Conservation (phyloP, 1,284 basidiomycete species). For the Volvariella surrecta region DNA sequence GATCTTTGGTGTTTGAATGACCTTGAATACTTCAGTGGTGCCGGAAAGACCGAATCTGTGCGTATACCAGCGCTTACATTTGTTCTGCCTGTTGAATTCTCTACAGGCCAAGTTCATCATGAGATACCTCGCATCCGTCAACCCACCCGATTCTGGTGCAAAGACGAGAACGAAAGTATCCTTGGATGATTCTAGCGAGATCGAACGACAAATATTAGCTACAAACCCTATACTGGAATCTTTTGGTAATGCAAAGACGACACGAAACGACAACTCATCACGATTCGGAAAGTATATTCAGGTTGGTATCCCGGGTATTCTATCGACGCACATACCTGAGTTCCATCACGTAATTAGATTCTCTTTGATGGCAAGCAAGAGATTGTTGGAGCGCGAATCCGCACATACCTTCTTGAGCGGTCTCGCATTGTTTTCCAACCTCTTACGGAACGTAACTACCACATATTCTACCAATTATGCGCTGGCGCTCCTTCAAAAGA, state of each 20-base stretch:
- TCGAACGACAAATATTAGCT: constrained; percentile 94
- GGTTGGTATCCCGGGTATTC: constrained; percentile 34
- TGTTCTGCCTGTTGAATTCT: constrained; percentile 6
- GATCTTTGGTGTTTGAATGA: constrained; percentile 1
- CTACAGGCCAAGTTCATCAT: constrained; percentile 95
- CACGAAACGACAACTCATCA: constrained; percentile 98
- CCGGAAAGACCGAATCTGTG: constrained; percentile 97
- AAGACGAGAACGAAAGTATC: constrained; percentile 66
- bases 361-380: constrained; percentile 93
- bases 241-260: constrained; percentile 99
- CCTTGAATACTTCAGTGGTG: constrained; percentile 58
- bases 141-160: constrained; percentile 64
- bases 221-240: constrained; percentile 99
- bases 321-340: constrained; percentile 1
- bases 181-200: constrained; percentile 83
- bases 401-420: constrained; percentile 95
- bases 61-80: constrained; percentile 17
- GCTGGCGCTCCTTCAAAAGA: constrained; percentile 94
- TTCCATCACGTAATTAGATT: constrained; percentile 46
- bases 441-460: constrained; percentile 95
- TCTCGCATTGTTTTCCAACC: constrained; percentile 98
- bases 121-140: constrained; percentile 97
- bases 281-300: constrained; percentile 99
- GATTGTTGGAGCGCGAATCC: constrained; percentile 95
- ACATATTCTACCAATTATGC: constrained; percentile 99